A percentile compares a stretch with the other conserved stretches of the same genome.
These are phyloP conservation scores for Russula abietina DNA, from an alignment of 768 basidiomycete genomes.

Conservation along the genomic window DNA sequence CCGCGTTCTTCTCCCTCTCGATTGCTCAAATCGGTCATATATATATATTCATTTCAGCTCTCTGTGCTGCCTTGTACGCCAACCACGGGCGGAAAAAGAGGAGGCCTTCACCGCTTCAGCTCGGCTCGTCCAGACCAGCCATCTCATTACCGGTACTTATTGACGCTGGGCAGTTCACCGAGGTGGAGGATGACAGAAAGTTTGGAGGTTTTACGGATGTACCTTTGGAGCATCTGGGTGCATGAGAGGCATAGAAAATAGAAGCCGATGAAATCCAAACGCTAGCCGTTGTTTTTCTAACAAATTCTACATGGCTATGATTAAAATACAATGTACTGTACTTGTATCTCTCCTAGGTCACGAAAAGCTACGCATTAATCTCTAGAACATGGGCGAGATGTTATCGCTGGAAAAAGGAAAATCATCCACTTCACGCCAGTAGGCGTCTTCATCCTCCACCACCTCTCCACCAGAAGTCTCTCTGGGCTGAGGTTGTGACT, in stretches of 20 bases:
- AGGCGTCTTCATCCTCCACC: slow-evolving; percentile 22
- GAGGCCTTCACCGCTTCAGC: slow-evolving; percentile 6
- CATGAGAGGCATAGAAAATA: background rate
- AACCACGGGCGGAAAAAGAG: slow-evolving; percentile 2
- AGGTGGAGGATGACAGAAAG: background rate
- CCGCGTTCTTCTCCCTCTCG: too few species aligned
- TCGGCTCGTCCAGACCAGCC: background rate
- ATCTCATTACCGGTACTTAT: slow-evolving; percentile 9
- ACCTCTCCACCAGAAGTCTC: background rate
- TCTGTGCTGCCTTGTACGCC: background rate
- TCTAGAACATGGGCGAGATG: too few species aligned
- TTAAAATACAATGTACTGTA: background rate
- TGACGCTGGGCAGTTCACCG: slow-evolving; percentile 6
- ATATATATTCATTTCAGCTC: too few species aligned
- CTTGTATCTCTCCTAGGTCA: background rate
- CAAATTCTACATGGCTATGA: background rate
- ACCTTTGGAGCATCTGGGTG: background rate
- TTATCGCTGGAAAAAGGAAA: background rate
- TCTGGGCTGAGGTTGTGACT: background rate
- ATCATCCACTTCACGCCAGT: slow-evolving; percentile 24
- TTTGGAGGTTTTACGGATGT: background rate
- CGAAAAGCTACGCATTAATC: background rate
- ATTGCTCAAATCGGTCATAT: background rate
- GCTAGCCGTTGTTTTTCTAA: background rate
- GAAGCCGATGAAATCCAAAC: too few species aligned